Conservation (phyloP, 2,329 filamentous ascomycete genomes). For the Hypoxylon sp. region DNA sequence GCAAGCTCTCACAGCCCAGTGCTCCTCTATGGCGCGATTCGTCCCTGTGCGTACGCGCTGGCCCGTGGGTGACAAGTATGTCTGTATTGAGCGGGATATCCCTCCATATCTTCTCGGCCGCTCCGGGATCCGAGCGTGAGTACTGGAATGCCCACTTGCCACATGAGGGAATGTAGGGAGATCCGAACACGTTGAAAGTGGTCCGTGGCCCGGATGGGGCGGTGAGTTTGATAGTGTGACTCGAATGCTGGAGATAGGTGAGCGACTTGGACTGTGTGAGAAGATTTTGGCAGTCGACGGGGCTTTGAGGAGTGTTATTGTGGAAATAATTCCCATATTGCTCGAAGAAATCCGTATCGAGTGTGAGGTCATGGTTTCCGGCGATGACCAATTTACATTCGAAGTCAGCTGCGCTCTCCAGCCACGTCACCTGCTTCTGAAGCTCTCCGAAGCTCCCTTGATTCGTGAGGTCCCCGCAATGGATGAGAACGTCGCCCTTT, state of each 20-base stretch:
- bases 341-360: slow-evolving; percentile 73
- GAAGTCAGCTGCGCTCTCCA: slow-evolving; percentile 74
- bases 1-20: slow-evolving; percentile 71
- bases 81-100: slow-evolving; percentile 72
- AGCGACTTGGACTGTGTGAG: slow-evolving; percentile 62
- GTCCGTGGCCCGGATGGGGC: slow-evolving; percentile 68
- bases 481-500: slow-evolving; percentile 78
- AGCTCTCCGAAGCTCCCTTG: slow-evolving; percentile 73
- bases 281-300: slow-evolving; percentile 65
- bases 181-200: slow-evolving; percentile 76
- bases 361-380: slow-evolving; percentile 81
- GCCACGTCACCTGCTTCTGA: slow-evolving; percentile 72
- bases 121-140: slow-evolving; percentile 44
- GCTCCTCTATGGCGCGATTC: slow-evolving; percentile 55
- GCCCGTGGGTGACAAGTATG: slow-evolving; percentile 78
- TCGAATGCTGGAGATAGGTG: slow-evolving; percentile 73
- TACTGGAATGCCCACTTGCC: slow-evolving; percentile 78
- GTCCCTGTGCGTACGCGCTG: slow-evolving; percentile 72
- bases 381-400: slow-evolving; percentile 78
- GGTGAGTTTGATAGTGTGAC: slow-evolving; percentile 65
- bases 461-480: slow-evolving; percentile 82
- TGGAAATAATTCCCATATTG: slow-evolving; percentile 67
- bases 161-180: slow-evolving; percentile 71
- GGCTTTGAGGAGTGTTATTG: slow-evolving; percentile 66
- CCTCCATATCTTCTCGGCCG: slow-evolving; percentile 64